These are phyloP conservation scores for Corniculantispora saksenae DNA, from an alignment of 2,329 filamentous ascomycete genomes.

Conservation along the genomic window DNA sequence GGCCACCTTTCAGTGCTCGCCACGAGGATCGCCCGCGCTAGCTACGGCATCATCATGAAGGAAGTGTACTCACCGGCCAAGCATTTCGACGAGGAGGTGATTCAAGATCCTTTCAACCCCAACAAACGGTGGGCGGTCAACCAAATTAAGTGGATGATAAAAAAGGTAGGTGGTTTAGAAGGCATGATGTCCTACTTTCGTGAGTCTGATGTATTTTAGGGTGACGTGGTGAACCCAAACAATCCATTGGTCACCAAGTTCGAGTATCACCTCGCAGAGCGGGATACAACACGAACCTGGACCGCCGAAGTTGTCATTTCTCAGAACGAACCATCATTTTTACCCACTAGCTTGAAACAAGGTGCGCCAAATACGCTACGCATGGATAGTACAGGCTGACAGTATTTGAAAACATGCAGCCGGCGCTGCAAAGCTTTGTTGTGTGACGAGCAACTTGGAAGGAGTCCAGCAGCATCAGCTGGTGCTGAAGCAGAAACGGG, in stretches of 20 bases:
- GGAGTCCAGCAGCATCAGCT: constrained; percentile 42
- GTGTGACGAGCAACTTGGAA: constrained; percentile 42
- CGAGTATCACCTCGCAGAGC: constrained; percentile 34
- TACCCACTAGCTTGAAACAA: constrained; percentile 41
- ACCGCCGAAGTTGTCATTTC: constrained; percentile 42
- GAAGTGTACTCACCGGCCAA: constrained; percentile 37
- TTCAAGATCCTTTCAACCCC: constrained; percentile 34
- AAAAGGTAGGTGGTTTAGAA: constrained; percentile 30
- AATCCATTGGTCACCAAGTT: constrained; percentile 35
- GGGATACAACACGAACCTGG: constrained; percentile 37
- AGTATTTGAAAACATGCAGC: constrained; percentile 27
- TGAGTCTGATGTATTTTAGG: constrained; percentile 29
- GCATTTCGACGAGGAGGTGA: constrained; percentile 39
- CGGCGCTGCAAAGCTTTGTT: constrained; percentile 40
- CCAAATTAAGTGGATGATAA: constrained; percentile 46
- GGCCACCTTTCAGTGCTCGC: constrained; percentile 44
- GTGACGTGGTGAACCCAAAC: constrained; percentile 41
- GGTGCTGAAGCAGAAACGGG: constrained; percentile 37
- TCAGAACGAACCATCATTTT: constrained; percentile 35
- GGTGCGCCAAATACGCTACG: constrained; percentile 28
- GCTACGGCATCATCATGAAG: constrained; percentile 44
- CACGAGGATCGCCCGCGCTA: constrained; percentile 42
- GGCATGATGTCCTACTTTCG: not conserved
- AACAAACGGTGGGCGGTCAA: constrained; percentile 41
- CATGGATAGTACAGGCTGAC: not conserved